A percentile compares a stretch with the other conserved stretches of the same genome.
phyloP scores from a whole-genome alignment of 2,329 filamentous ascomycete genomes.

The Nannizzia gypsea region DNA sequence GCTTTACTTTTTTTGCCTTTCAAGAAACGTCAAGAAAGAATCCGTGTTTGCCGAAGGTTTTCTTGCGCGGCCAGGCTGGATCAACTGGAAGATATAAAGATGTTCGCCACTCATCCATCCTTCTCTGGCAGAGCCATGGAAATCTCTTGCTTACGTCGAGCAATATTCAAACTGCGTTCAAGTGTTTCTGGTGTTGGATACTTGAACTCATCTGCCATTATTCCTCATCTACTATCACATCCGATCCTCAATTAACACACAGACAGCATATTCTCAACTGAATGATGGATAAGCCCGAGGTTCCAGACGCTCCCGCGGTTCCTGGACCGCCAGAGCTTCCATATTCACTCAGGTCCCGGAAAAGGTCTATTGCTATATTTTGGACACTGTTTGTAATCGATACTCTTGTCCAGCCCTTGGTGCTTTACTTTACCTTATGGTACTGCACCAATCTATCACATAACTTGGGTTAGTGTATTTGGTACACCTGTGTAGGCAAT shows the following conservation, averaged over 20 bases:
- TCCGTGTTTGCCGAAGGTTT: background rate
- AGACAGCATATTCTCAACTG: background rate
- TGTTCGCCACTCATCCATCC: background rate
- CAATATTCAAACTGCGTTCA: background rate
- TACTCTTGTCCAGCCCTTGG: constrained; percentile 46
- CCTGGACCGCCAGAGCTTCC: constrained; percentile 40
- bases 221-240: background rate
- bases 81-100: background rate
- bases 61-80: background rate
- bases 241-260: background rate
- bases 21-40: background rate
- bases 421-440: constrained; percentile 50
- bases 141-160: background rate
- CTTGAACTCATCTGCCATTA: background rate
- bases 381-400: constrained; percentile 50
- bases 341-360: constrained; percentile 44
- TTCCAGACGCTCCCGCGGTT: constrained; percentile 7
- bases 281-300: constrained; percentile 26
- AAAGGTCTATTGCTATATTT: constrained; percentile 46
- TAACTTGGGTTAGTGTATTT: constrained; percentile 26
- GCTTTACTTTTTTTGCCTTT: background rate
- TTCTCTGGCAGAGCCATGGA: background rate
- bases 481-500: background rate
- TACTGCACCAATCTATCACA: constrained; percentile 42
- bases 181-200: background rate